Base-by-base conservation (phyloP, 2,329 filamentous ascomycete genomes). In the Thelonectria discophora region DNA sequence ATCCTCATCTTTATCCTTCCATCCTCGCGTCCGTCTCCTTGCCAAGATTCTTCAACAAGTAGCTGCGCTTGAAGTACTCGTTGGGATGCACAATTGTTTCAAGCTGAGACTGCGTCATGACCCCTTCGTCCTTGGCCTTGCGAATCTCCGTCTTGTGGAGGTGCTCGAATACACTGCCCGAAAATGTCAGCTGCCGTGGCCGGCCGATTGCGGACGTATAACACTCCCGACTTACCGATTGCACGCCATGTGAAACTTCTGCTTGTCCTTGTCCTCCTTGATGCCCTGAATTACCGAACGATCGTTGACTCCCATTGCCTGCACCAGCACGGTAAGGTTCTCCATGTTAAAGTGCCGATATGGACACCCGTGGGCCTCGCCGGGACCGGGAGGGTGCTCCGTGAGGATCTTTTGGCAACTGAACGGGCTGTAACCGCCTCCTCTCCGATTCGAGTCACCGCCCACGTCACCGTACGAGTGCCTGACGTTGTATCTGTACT, bases 11-110 rank as follows among this genome's bases (percentile, higher is more conserved):
- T 78, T 39, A 88, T 66, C 74, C 80, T 61, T 84, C 83, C 84
- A 89, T 88, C 76, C 85, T 84, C 32, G 84, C 77, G 62, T 88
- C 85, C 17, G 80, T 78, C 62, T 79, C 79, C 20, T 79, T 87
- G 52, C 78, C 88, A 24, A 96, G 77, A 74, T 95, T 92, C 81
- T 93, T 97, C 63, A 99, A 80, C 69, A 96, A 73, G 76, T 93
- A 98, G 75, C 93, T 97, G 58, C 94, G 86, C 83, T 97, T 97
- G 78, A 98, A 99, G 78, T 97, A 99, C 67, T 94, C 94, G 76
- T 99, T 99, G 11, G 95, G 95, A 78, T 99, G 95, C 20, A 97
- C 89, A 74, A 99, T 97, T 0, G 94, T 98, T 78, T 98, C 94
- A 43, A 97, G 82, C 75, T 97, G 92, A 15, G 88, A 87, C 7